phyloP scores from a whole-genome alignment of 805 yeast genomes.

The Martiniozyma abietophila region DNA sequence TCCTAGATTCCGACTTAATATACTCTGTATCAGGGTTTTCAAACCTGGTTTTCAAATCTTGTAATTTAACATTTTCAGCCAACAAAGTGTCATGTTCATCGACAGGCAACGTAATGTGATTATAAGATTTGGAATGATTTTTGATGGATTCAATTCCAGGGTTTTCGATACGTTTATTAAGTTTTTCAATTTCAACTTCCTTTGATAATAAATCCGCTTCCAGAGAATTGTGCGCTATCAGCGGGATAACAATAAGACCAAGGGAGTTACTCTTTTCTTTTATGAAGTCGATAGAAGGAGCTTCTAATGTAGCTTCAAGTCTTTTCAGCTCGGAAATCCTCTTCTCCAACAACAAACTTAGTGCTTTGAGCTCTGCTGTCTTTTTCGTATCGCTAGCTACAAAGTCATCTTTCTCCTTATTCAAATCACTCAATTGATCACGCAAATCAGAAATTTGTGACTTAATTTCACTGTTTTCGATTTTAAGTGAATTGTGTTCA shows the following conservation, averaged over 20 bases:
- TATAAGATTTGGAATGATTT: neutral
- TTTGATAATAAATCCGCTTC: constrained; percentile 1
- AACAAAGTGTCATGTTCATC: neutral
- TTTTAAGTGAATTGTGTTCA: neutral
- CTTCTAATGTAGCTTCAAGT: constrained; percentile 6
- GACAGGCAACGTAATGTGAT: neutral
- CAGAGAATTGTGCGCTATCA: constrained; percentile 20
- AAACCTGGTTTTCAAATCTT: neutral
- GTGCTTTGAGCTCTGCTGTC: neutral
- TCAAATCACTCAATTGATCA: neutral
- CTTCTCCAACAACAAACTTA: constrained; percentile 1
- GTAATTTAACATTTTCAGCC: neutral
- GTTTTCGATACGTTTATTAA: neutral
- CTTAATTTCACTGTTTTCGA: constrained; percentile 6
- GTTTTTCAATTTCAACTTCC: neutral
- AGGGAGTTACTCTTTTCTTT: constrained; percentile 2
- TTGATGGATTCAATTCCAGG: constrained; percentile 2
- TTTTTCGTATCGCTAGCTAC: neutral
- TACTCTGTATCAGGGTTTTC: constrained; percentile 27
- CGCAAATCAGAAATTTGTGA: constrained; percentile 5
- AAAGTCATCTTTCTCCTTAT: neutral
- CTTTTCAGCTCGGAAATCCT: neutral
- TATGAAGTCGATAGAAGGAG: constrained; percentile 11
- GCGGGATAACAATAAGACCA: constrained; percentile 11
- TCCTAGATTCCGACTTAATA: constrained; percentile 22